phyloP scores from a whole-genome alignment of 495 filamentous ascomycete genomes.

The Pseudoneurospora amorphoporcata region DNA sequence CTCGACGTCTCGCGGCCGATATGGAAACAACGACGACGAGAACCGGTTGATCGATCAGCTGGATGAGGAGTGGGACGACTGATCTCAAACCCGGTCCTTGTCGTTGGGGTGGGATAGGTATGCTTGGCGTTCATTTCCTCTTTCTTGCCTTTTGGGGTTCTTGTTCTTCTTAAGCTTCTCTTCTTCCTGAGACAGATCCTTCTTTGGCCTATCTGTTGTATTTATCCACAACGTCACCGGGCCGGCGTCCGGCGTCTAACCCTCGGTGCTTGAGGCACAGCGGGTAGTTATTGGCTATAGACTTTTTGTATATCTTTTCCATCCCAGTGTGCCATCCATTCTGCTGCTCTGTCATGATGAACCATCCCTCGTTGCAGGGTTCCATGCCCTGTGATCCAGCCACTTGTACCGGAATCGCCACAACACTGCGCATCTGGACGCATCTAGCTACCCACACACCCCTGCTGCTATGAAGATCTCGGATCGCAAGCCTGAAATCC shows the following conservation, averaged over 20 bases:
- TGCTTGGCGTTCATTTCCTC: neutral
- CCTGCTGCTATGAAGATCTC: neutral
- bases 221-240: neutral
- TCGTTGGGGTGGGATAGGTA: neutral
- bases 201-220: neutral
- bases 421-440: neutral
- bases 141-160: neutral
- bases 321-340: neutral
- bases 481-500: neutral
- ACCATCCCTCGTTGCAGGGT: neutral
- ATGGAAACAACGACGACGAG: constrained; percentile 61
- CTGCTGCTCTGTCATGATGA: neutral
- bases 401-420: neutral
- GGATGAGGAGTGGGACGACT: constrained; percentile 81
- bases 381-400: neutral
- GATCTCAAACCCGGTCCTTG: neutral
- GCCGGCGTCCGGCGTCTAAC: neutral
- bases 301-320: neutral
- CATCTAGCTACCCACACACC: neutral
- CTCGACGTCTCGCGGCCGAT: constrained; percentile 34
- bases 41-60: constrained; percentile 92
- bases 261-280: neutral
- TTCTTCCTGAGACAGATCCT: neutral
- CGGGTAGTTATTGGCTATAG: neutral
- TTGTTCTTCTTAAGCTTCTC: neutral